Conservation (phyloP, 805 yeast species). For the Limtongia smithiae region DNA sequence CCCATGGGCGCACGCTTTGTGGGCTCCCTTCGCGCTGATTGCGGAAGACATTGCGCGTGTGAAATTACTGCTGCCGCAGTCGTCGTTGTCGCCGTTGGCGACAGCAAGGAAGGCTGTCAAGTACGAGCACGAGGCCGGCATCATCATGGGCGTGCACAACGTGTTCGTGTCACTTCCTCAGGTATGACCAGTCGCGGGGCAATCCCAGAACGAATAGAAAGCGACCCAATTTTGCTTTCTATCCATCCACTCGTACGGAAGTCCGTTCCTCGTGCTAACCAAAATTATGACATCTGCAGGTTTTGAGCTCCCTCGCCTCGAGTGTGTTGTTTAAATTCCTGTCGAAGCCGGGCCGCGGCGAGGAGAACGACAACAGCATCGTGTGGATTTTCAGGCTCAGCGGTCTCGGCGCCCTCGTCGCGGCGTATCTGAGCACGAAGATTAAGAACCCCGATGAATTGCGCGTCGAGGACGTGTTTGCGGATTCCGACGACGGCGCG, state of each 20-base stretch:
- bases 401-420: constrained; percentile 50
- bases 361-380: constrained; percentile 43
- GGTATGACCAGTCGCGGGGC: too few relatives aligned
- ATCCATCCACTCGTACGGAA: too few relatives aligned
- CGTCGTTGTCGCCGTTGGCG: too few relatives aligned
- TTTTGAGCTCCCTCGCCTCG: constrained; percentile 47
- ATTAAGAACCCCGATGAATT: constrained; percentile 42
- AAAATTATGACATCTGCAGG: too few relatives aligned
- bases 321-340: constrained; percentile 46
- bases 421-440: constrained; percentile 43
- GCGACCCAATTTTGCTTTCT: neutral
- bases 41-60: constrained; percentile 55
- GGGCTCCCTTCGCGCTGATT: constrained; percentile 64
- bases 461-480: constrained; percentile 28
- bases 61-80: constrained; percentile 41
- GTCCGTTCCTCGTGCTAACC: too few relatives aligned
- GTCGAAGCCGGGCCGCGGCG: constrained; percentile 28
- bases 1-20: constrained; percentile 62
- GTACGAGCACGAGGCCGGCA: constrained; percentile 55
- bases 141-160: constrained; percentile 55
- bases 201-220: neutral
- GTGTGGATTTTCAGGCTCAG: constrained; percentile 60
- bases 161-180: constrained; percentile 59
- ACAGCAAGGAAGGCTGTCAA: constrained; percentile 6
- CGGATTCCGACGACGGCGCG: constrained; percentile 7